Conservation (phyloP, 2,329 filamentous ascomycete species). For the Aureobasidium sp. region DNA sequence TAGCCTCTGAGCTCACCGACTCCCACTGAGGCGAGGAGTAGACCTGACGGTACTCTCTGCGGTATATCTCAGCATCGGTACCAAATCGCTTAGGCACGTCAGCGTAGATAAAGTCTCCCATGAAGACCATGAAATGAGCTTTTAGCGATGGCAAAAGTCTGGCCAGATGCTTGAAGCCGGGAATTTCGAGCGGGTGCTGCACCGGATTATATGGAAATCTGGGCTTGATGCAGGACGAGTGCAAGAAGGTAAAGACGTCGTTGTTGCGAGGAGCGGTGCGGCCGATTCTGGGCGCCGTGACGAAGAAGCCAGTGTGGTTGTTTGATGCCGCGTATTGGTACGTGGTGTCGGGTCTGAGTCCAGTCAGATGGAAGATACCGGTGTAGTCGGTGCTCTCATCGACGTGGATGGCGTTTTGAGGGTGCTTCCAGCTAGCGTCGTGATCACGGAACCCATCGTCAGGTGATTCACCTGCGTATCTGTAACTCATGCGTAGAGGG, state of each 20-base stretch:
- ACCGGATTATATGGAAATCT: conserved; percentile 82
- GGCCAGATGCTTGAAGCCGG: conserved; percentile 71
- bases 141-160: conserved; percentile 63
- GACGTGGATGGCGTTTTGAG: conserved; percentile 58
- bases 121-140: conserved; percentile 64
- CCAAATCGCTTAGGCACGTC: conserved; percentile 82
- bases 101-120: conserved; percentile 84
- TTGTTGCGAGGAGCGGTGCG: conserved; percentile 46
- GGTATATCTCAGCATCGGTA: conserved; percentile 65
- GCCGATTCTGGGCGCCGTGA: conserved; percentile 65
- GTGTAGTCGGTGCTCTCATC: conserved; percentile 79
- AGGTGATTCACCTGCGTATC: conserved; percentile 31
- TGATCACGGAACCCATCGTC: conserved; percentile 48
- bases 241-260: conserved; percentile 76
- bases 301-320: conserved; percentile 77
- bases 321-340: conserved; percentile 87
- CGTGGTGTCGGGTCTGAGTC: conserved; percentile 61
- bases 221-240: conserved; percentile 86
- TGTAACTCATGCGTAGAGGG: conserved; percentile 65
- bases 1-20: conserved; percentile 14
- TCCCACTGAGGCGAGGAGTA: conserved; percentile 93
- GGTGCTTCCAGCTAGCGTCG: conserved; percentile 60
- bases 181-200: conserved; percentile 75
- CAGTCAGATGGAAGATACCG: conserved; percentile 57
- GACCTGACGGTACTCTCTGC: conserved; percentile 88